Evolutionary conservation across 2,329 filamentous ascomycete genomes (phyloP), one percentile per base, ranked within the genome.

Genomic region (Elsinoe ampelina): DNA sequence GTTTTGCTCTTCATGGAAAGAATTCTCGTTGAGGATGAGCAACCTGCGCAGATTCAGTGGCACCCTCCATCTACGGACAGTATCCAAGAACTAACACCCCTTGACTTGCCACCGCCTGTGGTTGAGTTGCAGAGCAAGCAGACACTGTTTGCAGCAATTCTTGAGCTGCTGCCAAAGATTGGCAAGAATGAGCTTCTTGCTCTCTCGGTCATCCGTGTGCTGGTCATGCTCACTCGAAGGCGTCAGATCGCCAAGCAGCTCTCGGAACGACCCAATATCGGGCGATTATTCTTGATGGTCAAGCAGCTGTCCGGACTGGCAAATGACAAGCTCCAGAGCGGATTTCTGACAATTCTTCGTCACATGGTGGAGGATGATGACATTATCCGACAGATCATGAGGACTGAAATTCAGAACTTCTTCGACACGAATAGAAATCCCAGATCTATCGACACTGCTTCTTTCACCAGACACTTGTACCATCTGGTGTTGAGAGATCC

Each of bases 351-450:
- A 11, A 85, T 96, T 54, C 75, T 98, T 42, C 85, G 95, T 39
- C 93, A 98, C 66, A 85, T 98, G 61, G 82, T 97, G 55, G 93
- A 98, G 71, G 95, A 98, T 66, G 89, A 95, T 51, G 85, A 90
- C 15, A 93, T 86, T 1, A 80, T 97, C 59, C 89, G 87, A 62
- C 89, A 96, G 67, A 85, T 95, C 59, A 96, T 98, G 87, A 81
- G 86, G 54, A 86, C 85, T 26, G 92, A 97, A 68, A 95, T 98
- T 64, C 83, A 84, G 61, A 75, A 81, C n/a, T 84, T 82, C 64
- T 88, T 96, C 62, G 83, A 88, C 55, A 77, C 63, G 30, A 62
- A 62, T 26, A 69, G 73, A 13, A 69, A 72, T 48, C 65, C 68
- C n/a, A 71, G 74, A 68, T 57, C 78, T 70, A 70, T 77, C 59